phyloP scores from a whole-genome alignment of 345 rosid species.

The Hibiscus mutabilis region DNA sequence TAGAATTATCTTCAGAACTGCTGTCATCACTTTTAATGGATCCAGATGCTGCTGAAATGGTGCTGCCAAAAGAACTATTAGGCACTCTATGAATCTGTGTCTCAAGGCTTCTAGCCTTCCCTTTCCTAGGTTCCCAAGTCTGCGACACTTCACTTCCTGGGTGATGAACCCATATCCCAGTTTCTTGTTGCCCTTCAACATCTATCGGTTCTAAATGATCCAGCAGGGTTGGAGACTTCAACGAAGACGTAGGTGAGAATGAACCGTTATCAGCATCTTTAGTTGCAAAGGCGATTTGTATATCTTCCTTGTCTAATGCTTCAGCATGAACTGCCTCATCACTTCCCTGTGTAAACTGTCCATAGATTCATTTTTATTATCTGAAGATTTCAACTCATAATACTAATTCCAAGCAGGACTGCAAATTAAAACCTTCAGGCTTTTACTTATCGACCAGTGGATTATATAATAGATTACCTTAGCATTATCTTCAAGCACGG shows the following conservation, averaged over 20 bases:
- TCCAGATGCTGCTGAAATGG: slow-evolving; percentile 25
- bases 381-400: background rate
- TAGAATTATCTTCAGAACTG: slow-evolving; percentile 41
- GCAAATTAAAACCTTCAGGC: background rate
- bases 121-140: slow-evolving; percentile 84
- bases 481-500: slow-evolving; percentile 43
- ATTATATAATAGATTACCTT: slow-evolving; percentile 38
- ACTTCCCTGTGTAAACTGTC: slow-evolving; percentile 27
- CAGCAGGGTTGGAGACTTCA: slow-evolving; percentile 38
- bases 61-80: slow-evolving; percentile 27
- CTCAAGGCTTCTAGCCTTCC: slow-evolving; percentile 49
- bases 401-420: background rate
- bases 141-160: slow-evolving; percentile 75
- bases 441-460: background rate
- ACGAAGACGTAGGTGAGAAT: slow-evolving; percentile 40
- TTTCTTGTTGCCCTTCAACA: slow-evolving; percentile 61
- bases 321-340: slow-evolving; percentile 26
- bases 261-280: slow-evolving; percentile 29
- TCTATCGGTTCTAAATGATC: slow-evolving; percentile 74
- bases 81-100: slow-evolving; percentile 31
- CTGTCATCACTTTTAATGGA: slow-evolving; percentile 38
- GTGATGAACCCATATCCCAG: slow-evolving; percentile 83
- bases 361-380: slow-evolving; percentile 11
- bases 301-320: slow-evolving; percentile 33
- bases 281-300: slow-evolving; percentile 31